Conservation (phyloP, 305 asterid species). For the Fraxinus floribunda region DNA sequence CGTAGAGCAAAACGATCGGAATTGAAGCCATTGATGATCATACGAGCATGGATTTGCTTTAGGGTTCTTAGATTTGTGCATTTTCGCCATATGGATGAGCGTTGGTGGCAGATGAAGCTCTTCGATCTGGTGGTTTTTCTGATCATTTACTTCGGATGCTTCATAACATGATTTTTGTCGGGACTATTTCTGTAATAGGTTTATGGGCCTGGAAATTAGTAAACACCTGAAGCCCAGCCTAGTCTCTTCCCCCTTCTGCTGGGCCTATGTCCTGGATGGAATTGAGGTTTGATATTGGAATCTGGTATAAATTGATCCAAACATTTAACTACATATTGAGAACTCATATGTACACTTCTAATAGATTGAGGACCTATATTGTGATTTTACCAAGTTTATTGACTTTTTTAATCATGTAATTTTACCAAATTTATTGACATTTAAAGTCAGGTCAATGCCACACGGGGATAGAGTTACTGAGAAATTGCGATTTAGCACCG, state of each 20-base stretch:
- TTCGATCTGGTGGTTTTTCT: constrained; percentile 35
- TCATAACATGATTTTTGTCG: not conserved
- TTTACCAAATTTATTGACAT: not conserved
- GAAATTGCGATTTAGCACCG: not conserved
- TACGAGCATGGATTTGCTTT: constrained; percentile 50
- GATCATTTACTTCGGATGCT: constrained; percentile 30
- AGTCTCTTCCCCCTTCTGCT: not conserved
- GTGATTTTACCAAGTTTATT: not conserved
- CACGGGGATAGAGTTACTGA: not conserved
- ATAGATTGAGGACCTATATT: not conserved
- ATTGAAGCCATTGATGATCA: constrained; percentile 46
- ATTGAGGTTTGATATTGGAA: no score
- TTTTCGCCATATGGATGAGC: constrained; percentile 46
- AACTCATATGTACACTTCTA: not conserved
- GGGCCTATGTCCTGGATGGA: not conserved
- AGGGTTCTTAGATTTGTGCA: constrained; percentile 50
- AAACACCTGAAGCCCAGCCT: not conserved
- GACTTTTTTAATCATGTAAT: no score
- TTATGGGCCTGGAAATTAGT: not conserved
- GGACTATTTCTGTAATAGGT: not conserved
- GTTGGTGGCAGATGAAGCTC: constrained; percentile 34
- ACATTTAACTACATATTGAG: not conserved
- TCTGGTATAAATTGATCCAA: not conserved
- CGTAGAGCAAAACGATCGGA: constrained; percentile 40
- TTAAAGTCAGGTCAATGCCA: not conserved